phyloP scores from a whole-genome alignment of 108 stramenopile genomes.

The Phaeodactylum tricornutum region DNA sequence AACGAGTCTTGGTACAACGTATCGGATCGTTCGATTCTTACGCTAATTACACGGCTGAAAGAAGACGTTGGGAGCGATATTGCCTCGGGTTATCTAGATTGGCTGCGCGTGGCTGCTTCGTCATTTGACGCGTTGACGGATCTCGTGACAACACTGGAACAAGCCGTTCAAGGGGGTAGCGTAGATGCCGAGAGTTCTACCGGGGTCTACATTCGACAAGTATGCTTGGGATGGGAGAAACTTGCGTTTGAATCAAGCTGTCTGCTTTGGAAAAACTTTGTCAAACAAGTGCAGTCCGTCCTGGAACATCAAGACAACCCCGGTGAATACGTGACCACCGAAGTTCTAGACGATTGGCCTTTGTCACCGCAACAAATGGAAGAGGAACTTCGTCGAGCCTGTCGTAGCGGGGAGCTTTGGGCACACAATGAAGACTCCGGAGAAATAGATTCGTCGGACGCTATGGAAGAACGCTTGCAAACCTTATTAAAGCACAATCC shows the following conservation, averaged over 20 bases:
- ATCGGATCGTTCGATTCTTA: background rate
- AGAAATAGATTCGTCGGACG: too few species aligned
- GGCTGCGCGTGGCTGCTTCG: conserved; percentile 20
- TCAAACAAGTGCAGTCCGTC: conserved; percentile 5
- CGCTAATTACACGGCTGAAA: conserved; percentile 2
- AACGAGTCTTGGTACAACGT: conserved; percentile 1
- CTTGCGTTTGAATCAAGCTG: conserved; percentile 58
- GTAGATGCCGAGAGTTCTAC: conserved; percentile 44
- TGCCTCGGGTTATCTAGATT: conserved; percentile 8
- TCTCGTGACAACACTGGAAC: conserved; percentile 29
- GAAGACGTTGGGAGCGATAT: conserved; percentile 6
- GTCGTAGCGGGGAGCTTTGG: conserved; percentile 6
- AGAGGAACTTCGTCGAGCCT: conserved; percentile 14
- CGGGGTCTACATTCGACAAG: conserved; percentile 60
- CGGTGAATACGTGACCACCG: too few species aligned
- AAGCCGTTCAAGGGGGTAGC: conserved; percentile 13
- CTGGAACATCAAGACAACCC: background rate
- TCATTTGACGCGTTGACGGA: conserved; percentile 47
- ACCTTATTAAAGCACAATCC: conserved; percentile 24
- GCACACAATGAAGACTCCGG: background rate
- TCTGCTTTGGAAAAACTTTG: conserved; percentile 49
- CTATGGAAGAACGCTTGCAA: background rate
- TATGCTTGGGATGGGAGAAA: conserved; percentile 73
- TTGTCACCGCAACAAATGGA: conserved; percentile 26
- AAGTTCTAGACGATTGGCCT: conserved; percentile 17